phyloP scores from a whole-genome alignment of 305 asterid species.

The Ilex paraguariensis region DNA sequence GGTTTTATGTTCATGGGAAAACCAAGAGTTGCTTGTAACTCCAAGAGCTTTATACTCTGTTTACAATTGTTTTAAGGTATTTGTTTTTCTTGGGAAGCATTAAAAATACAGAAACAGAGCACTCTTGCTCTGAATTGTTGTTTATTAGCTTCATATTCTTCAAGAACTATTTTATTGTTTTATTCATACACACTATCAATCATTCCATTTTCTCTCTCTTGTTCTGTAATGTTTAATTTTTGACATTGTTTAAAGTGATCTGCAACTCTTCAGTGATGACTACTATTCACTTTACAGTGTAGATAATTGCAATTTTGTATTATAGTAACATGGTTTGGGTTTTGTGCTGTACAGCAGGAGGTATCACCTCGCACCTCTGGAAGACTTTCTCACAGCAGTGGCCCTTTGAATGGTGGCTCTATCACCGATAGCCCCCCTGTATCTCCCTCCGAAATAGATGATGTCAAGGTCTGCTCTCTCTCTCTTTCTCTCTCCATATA shows the following conservation, averaged over 20 bases:
- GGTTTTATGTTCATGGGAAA: slow-evolving; percentile 23
- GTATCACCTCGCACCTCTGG: slow-evolving; percentile 95
- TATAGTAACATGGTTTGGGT: not conserved
- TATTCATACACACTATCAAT: slow-evolving; percentile 13
- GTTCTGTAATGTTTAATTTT: not conserved
- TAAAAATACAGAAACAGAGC: slow-evolving; percentile 4
- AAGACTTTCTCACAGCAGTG: slow-evolving; percentile 89
- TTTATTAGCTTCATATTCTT: slow-evolving; percentile 13
- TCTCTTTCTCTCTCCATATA: not conserved
- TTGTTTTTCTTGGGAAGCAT: slow-evolving; percentile 23
- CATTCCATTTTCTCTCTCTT: slow-evolving; percentile 9
- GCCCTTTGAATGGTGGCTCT: slow-evolving; percentile 77
- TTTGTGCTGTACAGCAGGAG: slow-evolving; percentile 61
- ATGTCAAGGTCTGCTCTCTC: slow-evolving; percentile 48
- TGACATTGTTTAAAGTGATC: slow-evolving; percentile 7
- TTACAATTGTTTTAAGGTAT: not conserved
- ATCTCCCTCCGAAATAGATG: slow-evolving; percentile 83
- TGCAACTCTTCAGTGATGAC: slow-evolving; percentile 7
- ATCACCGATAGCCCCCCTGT: slow-evolving; percentile 91
- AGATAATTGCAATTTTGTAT: too few species aligned
- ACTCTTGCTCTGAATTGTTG: slow-evolving; percentile 16
- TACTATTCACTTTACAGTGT: too few species aligned
- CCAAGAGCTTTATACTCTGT: slow-evolving; percentile 7
- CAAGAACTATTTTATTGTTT: slow-evolving; percentile 6
- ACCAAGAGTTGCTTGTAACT: slow-evolving; percentile 43